Conservation (phyloP, 768 basidiomycete species). For the Mycena vulgaris region DNA sequence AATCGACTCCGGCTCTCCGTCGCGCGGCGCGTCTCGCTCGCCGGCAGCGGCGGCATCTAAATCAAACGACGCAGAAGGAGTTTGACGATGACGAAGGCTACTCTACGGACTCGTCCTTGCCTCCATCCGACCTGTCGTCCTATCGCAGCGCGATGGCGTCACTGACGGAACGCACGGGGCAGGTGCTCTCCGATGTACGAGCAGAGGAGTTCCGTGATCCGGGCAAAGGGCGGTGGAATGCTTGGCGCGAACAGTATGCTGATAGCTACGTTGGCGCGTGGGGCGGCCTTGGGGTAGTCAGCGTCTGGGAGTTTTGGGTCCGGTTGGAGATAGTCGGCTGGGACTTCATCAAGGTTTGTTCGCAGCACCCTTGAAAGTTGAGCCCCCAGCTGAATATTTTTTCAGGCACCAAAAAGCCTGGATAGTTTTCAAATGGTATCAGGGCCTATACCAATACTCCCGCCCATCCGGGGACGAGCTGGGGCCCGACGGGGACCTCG, state of each 20-base stretch:
- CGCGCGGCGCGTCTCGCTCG: conserved; percentile 72
- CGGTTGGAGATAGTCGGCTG: conserved; percentile 89
- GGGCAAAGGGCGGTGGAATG: conserved; percentile 71
- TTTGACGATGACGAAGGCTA: conserved; percentile 80
- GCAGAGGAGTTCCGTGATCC: conserved; percentile 91
- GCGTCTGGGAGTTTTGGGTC: conserved; percentile 97
- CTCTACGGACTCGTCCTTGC: conserved; percentile 87
- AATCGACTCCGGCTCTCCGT: conserved; percentile 64
- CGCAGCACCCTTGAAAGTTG: neutral
- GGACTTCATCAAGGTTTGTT: conserved; percentile 83
- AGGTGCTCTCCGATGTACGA: conserved; percentile 84
- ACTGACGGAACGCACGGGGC: conserved; percentile 65
- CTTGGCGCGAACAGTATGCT: conserved; percentile 82
- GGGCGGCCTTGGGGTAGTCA: conserved; percentile 91
- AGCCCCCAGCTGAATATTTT: neutral
- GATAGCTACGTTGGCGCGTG: conserved; percentile 93
- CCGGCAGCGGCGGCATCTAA: conserved; percentile 55
- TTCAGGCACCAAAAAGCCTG: conserved; percentile 68
- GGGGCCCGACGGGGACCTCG: conserved; percentile 89
- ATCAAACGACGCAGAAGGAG: conserved; percentile 34
- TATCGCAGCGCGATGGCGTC: conserved; percentile 74
- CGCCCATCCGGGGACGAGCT: conserved; percentile 64
- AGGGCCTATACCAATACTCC: conserved; percentile 84
- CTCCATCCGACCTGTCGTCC: conserved; percentile 76
- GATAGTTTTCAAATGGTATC: conserved; percentile 92